phyloP scores from a whole-genome alignment of 164 flowering plant species.

The Tetracentron sinense region DNA sequence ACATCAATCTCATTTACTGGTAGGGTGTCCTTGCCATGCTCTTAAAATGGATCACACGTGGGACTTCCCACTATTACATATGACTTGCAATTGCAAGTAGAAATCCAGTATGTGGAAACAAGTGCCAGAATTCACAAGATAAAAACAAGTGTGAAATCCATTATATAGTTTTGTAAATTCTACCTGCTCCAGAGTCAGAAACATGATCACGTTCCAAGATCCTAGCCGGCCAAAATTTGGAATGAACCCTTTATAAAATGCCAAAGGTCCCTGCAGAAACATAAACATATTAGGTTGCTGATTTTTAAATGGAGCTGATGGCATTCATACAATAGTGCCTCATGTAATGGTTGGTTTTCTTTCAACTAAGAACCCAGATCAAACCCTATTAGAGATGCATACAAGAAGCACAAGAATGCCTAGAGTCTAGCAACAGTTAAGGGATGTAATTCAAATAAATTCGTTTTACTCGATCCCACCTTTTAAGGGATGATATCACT shows the following conservation, averaged over 20 bases:
- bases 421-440: too few relatives aligned
- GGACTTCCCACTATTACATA: background rate
- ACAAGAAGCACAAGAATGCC: too few relatives aligned
- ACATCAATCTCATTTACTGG: background rate
- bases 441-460: too few relatives aligned
- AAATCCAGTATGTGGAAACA: background rate
- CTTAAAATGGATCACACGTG: background rate
- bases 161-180: constrained; percentile 5
- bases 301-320: too few relatives aligned
- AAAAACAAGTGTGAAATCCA: background rate
- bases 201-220: constrained; percentile 87
- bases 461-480: too few relatives aligned
- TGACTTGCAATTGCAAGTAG: background rate
- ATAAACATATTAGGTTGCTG: background rate
- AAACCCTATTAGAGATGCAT: too few relatives aligned
- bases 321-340: background rate
- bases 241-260: constrained; percentile 86
- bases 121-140: background rate
- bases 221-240: constrained; percentile 86
- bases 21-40: background rate
- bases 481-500: too few relatives aligned
- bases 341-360: background rate
- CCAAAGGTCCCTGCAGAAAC: constrained; percentile 68
- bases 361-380: background rate
- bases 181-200: constrained; percentile 91